phyloP scores from a whole-genome alignment of 2,329 filamentous ascomycete species.

The Ampelomyces quisqualis region DNA sequence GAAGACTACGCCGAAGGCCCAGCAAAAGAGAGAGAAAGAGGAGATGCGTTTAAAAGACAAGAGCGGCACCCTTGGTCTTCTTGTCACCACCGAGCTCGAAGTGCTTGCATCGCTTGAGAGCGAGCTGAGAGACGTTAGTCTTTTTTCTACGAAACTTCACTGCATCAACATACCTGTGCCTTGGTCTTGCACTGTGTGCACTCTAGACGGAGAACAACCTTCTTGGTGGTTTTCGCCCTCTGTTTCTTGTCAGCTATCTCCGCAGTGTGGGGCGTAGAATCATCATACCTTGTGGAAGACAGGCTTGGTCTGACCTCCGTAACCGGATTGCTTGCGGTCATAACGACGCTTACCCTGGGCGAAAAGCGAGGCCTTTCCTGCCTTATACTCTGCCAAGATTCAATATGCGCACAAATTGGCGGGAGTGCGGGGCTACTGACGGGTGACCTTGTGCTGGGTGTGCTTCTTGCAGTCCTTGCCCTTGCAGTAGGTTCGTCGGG shows the following conservation, averaged over 20 bases:
- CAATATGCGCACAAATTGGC: constrained; percentile 21
- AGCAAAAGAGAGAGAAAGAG: constrained; percentile 45
- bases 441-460: constrained; percentile 42
- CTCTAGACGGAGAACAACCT: constrained; percentile 97
- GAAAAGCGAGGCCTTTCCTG: constrained; percentile 92
- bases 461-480: constrained; percentile 79
- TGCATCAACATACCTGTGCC: constrained; percentile 30
- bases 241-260: constrained; percentile 45
- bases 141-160: background rate
- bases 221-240: constrained; percentile 99
- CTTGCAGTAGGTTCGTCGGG: constrained; percentile 96
- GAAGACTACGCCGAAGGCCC: constrained; percentile 44
- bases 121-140: constrained; percentile 70
- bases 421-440: constrained; percentile 24
- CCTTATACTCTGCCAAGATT: constrained; percentile 72
- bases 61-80: constrained; percentile 99
- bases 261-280: background rate
- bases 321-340: constrained; percentile 87
- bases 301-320: constrained; percentile 99
- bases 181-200: constrained; percentile 84
- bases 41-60: constrained; percentile 87
- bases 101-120: constrained; percentile 99
- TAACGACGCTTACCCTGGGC: constrained; percentile 99
- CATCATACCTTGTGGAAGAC: constrained; percentile 80
- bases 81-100: constrained; percentile 99